Base-by-base conservation (phyloP, 2,329 filamentous ascomycete genomes). In the Chaetomium sp. region DNA sequence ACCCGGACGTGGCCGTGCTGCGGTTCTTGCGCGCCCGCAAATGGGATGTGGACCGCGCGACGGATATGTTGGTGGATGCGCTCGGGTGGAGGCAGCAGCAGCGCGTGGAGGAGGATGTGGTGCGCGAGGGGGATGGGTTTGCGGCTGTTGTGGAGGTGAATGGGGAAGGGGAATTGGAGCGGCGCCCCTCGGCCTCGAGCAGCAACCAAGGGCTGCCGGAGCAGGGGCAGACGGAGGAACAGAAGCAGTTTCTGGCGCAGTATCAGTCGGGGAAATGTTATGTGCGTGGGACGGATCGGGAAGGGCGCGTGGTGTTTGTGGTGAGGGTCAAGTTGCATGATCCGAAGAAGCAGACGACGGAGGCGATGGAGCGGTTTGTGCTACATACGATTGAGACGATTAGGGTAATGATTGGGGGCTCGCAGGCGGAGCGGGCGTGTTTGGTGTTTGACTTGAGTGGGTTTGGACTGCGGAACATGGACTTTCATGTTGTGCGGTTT, bases 331-430 rank as follows among this genome's bases (percentile, higher is more conserved):
- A 46, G 11, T 46, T 57, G 38, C 55, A 57, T 32, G 50, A 57
- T 42, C 55, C 55, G 7, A 53, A 57, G 12, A 45, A 50, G 12
- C 55, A 57, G 50, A 44, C 49, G 14, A 45, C 50, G 27, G 55
- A 53, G 47, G 34, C 40, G 11, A 57, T 57, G 55, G 55, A 57
- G 46, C n/a, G 11, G 14, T 57, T 57, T 12, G 45, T 57, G 34
- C 40, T 57, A 14, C 55, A 57, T 32, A 57, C 53, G 35, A 57
- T 57, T 33, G 55, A 57, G 55, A 57, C 55, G 14, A 57, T 57
- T 7, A 19, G 55, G 34, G 36, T 46, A 32, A 57, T 53, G 45
- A 44, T 57, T 6, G 50, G 55, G 10, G 35, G 49, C 34, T 46
- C 55, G 34, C n/a, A 27, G 12, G 19, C 19, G 2, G 55, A 57